Evolutionary conservation across 495 filamentous ascomycete genomes (phyloP).

Genomic region (Aspergillus bertholletiae): DNA sequence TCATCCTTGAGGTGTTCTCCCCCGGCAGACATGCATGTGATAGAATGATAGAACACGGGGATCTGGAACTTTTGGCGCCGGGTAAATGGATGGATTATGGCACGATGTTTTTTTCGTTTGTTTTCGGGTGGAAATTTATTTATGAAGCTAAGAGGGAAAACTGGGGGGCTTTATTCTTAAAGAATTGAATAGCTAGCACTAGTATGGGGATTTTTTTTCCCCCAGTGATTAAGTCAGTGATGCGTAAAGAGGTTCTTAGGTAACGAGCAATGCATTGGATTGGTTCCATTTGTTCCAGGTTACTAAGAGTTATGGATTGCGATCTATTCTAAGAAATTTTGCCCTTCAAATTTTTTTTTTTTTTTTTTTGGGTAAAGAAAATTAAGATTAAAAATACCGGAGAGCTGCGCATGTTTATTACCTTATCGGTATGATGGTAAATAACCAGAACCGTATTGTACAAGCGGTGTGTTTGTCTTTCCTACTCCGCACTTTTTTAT

Average conservation of each 20-base stretch:
- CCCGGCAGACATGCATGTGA: conserved; percentile 69
- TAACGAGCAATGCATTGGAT: neutral
- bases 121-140: too few species aligned
- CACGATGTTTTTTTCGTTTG: neutral
- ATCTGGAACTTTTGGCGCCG: neutral
- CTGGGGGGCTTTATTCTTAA: too few species aligned
- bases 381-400: neutral
- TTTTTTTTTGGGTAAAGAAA: neutral
- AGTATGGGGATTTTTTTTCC: too few species aligned
- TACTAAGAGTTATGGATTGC: neutral
- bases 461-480: neutral
- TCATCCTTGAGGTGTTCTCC: conserved; percentile 85
- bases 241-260: neutral
- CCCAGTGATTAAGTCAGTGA: conserved; percentile 4
- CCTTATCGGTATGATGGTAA: neutral
- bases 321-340: too few species aligned
- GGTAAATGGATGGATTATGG: neutral
- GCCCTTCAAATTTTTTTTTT: too few species aligned
- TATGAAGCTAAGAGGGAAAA: too few species aligned
- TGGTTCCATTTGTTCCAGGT: neutral
- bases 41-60: neutral
- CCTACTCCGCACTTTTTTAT: neutral
- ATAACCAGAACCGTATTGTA: neutral
- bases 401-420: too few species aligned
- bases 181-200: too few species aligned